phyloP scores from a whole-genome alignment of 2,329 filamentous ascomycete genomes.

The Fusarium secorum region DNA sequence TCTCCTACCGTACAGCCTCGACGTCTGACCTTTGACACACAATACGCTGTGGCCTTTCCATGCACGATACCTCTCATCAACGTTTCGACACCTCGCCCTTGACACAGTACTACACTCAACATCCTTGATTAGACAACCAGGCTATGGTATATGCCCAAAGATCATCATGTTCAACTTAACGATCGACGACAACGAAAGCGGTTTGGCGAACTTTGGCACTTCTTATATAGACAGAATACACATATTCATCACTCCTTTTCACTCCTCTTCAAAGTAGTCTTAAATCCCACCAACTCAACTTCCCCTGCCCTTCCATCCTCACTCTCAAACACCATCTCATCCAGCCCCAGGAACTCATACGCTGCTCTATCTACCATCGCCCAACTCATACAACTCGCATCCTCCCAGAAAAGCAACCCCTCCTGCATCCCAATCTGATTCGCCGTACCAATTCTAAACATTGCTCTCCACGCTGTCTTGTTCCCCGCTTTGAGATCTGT shows the following conservation, averaged over 20 bases:
- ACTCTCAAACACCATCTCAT: conserved; percentile 6
- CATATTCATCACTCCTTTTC: fast-evolving
- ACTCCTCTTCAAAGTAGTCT: neutral
- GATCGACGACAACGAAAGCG: too few species aligned
- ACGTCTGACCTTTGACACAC: neutral
- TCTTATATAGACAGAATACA: neutral
- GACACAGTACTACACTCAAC: neutral
- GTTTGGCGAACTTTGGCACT: fast-evolving
- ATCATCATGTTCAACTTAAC: fast-evolving
- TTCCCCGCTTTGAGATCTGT: neutral
- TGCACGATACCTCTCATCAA: conserved; percentile 1
- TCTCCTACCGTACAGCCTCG: fast-evolving
- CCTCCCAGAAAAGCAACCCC: neutral
- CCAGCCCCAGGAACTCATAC: neutral
- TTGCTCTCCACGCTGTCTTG: neutral
- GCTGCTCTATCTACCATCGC: neutral
- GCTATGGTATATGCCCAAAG: fast-evolving
- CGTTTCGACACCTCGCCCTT: fast-evolving
- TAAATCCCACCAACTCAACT: conserved; percentile 4
- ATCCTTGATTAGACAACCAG: neutral
- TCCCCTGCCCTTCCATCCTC: neutral
- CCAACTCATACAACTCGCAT: conserved; percentile 8
- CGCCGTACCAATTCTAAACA: neutral
- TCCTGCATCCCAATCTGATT: neutral
- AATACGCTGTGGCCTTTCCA: neutral